Percentiles rank a stretch among this genome's conserved stretches.
phyloP scores from a whole-genome alignment of 352 stramenopile genomes.

The Bremia lactucae region DNA sequence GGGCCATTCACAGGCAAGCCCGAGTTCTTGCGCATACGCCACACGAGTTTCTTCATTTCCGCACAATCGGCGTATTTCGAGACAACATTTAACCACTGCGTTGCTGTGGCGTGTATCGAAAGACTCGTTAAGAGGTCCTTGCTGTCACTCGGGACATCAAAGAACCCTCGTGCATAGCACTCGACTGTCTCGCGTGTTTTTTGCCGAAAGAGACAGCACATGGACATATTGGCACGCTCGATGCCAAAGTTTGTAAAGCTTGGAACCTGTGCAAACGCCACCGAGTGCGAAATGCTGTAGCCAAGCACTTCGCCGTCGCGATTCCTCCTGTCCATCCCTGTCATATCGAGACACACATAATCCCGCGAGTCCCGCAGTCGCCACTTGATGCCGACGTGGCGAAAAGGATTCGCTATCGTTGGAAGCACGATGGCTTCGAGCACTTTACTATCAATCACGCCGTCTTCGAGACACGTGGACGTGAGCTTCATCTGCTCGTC shows the following conservation, averaged over 20 bases:
- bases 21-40: conserved; percentile 28
- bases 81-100: conserved; percentile 32
- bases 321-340: conserved; percentile 11
- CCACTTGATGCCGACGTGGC: conserved; percentile 50
- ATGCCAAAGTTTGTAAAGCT: conserved; percentile 56
- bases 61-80: conserved; percentile 29
- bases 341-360: conserved; percentile 34
- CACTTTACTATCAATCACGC: conserved; percentile 39
- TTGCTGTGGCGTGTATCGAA: conserved; percentile 28
- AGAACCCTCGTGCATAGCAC: conserved; percentile 36
- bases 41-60: conserved; percentile 61
- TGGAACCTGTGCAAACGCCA: conserved; percentile 25
- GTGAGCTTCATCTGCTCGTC: conserved; percentile 44
- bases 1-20: conserved; percentile 14
- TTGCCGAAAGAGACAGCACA: conserved; percentile 39
- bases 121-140: conserved; percentile 32
- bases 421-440: conserved; percentile 36
- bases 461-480: conserved; percentile 27
- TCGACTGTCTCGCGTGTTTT: conserved; percentile 26
- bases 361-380: conserved; percentile 34
- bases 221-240: conserved; percentile 40
- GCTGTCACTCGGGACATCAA: conserved; percentile 30
- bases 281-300: conserved; percentile 27
- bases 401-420: conserved; percentile 35
- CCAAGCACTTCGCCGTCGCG: conserved; percentile 15